A percentile compares a stretch with the other conserved stretches of the same genome.
These are phyloP conservation scores for Acanthamoeba healyi DNA, from an alignment of 208 protist genomes.

Conservation along the genomic window DNA sequence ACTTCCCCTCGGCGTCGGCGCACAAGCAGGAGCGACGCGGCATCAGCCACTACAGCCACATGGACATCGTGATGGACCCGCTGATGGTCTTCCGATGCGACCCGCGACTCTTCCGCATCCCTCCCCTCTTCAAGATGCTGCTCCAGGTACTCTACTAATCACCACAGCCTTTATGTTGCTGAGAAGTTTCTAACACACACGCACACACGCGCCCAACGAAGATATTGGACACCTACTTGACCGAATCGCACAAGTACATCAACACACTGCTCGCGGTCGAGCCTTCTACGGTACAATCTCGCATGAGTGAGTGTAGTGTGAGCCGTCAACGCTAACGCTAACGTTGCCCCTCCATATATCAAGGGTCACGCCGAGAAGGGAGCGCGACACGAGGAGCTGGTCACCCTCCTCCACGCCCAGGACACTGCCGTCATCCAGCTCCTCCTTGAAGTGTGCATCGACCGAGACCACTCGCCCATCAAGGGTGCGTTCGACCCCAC, in stretches of 20 bases:
- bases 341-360: too few relatives aligned
- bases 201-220: conserved; percentile 26
- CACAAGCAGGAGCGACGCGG: background rate
- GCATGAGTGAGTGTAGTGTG: background rate
- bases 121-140: conserved; percentile 79
- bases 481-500: conserved; percentile 3
- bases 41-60: conserved; percentile 68
- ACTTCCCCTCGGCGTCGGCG: background rate
- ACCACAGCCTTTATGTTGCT: too few relatives aligned
- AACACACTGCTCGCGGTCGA: conserved; percentile 60
- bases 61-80: conserved; percentile 78
- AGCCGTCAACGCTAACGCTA: background rate
- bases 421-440: conserved; percentile 81
- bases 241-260: conserved; percentile 78
- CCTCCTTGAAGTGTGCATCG: conserved; percentile 79
- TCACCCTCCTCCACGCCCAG: conserved; percentile 77
- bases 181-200: background rate
- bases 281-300: background rate
- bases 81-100: conserved; percentile 76
- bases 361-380: background rate
- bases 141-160: conserved; percentile 19
- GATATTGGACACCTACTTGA: conserved; percentile 78
- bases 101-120: conserved; percentile 75
- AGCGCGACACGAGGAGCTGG: conserved; percentile 75
- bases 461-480: background rate